phyloP scores from a whole-genome alignment of 2,329 filamentous ascomycete genomes.

The Chaetomium olivaceum region DNA sequence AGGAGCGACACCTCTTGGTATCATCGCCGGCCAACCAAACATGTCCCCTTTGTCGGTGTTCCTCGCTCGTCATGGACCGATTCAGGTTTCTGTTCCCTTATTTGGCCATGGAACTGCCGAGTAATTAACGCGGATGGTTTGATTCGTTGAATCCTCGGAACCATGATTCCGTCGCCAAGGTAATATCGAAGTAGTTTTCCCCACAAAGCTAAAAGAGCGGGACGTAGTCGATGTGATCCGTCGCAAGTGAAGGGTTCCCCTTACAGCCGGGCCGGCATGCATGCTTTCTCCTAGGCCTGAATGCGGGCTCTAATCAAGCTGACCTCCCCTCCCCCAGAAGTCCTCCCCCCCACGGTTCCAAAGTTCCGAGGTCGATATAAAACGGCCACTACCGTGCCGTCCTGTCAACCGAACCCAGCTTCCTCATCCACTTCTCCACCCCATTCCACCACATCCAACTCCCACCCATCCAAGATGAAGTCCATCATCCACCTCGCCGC shows the following conservation, averaged over 20 bases:
- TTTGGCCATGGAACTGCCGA: slow-evolving; percentile 11
- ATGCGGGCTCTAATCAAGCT: background rate
- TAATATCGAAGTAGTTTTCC: slow-evolving; percentile 1
- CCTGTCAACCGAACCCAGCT: background rate
- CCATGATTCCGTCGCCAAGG: slow-evolving; percentile 5
- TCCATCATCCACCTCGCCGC: slow-evolving; percentile 23
- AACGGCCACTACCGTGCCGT: slow-evolving; percentile 10
- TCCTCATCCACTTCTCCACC: background rate
- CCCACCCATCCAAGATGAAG: slow-evolving; percentile 23
- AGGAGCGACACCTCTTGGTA: background rate
- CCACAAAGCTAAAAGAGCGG: background rate
- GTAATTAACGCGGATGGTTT: slow-evolving; percentile 4
- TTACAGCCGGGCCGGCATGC: background rate
- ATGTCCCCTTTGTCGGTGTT: background rate
- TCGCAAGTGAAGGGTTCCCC: no score
- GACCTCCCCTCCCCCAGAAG: background rate
- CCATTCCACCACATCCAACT: background rate
- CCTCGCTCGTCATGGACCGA: background rate
- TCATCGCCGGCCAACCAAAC: background rate
- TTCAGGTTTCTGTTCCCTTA: background rate
- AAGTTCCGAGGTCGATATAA: background rate
- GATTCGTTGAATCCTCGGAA: slow-evolving; percentile 10
- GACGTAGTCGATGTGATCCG: background rate
- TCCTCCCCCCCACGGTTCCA: no score
- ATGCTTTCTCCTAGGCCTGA: background rate